phyloP scores from a whole-genome alignment of 2,329 filamentous ascomycete genomes.

The Fusarium sp. region DNA sequence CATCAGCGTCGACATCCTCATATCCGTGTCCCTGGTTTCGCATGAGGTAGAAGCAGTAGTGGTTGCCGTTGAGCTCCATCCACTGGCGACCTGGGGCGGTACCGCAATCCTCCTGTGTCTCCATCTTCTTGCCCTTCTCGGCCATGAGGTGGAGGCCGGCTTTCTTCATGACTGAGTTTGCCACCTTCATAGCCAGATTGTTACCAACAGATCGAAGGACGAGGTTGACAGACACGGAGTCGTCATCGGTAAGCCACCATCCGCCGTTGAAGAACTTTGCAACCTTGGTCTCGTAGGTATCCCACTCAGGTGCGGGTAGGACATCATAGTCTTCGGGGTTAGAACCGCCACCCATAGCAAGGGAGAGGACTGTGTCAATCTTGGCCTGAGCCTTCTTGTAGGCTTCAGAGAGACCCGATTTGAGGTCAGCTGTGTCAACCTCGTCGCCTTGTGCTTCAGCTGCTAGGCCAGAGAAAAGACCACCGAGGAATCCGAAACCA shows the following conservation, averaged over 20 bases:
- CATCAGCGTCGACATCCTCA: neutral
- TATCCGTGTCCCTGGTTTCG: neutral
- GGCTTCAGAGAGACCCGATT: conserved; percentile 1
- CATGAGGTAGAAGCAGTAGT: conserved; percentile 6
- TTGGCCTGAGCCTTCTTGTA: conserved; percentile 5
- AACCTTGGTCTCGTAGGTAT: conserved; percentile 17
- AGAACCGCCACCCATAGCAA: neutral
- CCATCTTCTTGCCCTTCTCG: neutral
- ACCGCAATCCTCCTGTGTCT: neutral
- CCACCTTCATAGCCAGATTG: conserved; percentile 11
- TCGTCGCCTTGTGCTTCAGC: neutral
- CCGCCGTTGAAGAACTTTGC: conserved; percentile 21
- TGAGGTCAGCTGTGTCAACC: conserved; percentile 2
- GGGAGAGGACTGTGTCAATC: neutral
- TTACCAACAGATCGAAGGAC: conserved; percentile 10
- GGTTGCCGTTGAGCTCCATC: neutral
- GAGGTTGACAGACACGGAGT: conserved; percentile 1
- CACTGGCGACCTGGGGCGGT: neutral
- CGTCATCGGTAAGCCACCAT: conserved; percentile 16
- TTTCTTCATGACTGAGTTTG: conserved; percentile 13
- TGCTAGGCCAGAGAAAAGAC: conserved; percentile 11
- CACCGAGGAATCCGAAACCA: conserved; percentile 8
- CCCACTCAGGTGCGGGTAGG: conserved; percentile 12
- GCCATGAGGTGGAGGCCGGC: conserved; percentile 8
- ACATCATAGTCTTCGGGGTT: conserved; percentile 1